These are phyloP conservation scores for Mycena sanguinolenta DNA, from an alignment of 768 basidiomycete genomes.

Conservation along the genomic window DNA sequence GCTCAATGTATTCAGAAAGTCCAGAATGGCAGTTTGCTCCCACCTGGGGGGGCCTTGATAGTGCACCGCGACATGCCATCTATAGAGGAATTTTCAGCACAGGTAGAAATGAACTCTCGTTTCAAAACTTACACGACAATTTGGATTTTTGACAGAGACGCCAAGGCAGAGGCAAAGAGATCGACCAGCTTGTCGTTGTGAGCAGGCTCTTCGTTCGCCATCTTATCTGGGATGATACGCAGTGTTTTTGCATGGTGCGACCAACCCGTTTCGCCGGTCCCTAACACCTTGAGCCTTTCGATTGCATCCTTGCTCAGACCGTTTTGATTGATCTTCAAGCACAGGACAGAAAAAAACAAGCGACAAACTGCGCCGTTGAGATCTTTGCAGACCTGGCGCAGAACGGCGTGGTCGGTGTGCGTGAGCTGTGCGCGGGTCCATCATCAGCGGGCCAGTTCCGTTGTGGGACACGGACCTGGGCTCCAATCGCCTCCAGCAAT, in stretches of 20 bases:
- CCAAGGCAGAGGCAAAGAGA: not conserved
- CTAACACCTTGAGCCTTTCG: not conserved
- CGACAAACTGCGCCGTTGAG: not conserved
- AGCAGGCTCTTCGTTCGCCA: not conserved
- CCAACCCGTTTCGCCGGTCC: not conserved
- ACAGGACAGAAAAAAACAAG: not conserved
- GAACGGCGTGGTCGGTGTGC: not conserved
- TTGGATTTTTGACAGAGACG: not conserved
- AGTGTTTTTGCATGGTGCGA: not conserved
- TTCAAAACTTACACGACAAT: not conserved
- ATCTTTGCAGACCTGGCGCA: not conserved
- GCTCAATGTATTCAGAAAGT: not conserved
- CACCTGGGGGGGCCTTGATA: not conserved
- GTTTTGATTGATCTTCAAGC: not conserved
- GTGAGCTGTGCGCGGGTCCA: not conserved
- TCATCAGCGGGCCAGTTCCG: not conserved
- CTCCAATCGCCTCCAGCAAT: constrained; percentile 3
- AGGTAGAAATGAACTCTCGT: not conserved
- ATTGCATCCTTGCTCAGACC: not conserved
- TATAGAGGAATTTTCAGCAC: not conserved
- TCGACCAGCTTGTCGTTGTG: not conserved
- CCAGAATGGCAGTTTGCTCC: not conserved
- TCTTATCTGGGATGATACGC: not conserved
- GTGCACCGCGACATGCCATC: not conserved
- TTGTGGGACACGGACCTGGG: not conserved